Evolutionary conservation across 768 basidiomycete genomes (phyloP).

Genomic region (Naganishia antarctica): DNA sequence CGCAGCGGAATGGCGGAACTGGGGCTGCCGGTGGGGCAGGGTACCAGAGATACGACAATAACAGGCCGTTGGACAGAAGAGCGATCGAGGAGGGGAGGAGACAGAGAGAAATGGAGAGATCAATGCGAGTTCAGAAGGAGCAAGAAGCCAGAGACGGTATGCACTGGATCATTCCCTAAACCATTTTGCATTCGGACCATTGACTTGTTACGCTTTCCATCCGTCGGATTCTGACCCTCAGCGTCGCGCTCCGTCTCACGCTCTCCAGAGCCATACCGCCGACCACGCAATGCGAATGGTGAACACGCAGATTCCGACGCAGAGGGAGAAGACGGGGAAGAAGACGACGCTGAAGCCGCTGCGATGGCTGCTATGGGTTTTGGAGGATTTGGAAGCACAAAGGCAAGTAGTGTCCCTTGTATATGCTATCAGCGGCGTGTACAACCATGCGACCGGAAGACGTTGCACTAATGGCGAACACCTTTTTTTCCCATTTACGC

Average conservation of each 20-base stretch:
- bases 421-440: too few species aligned
- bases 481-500: too few species aligned
- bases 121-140: constrained; percentile 9
- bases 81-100: constrained; percentile 42
- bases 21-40: background rate
- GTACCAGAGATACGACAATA: constrained; percentile 4
- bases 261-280: constrained; percentile 17
- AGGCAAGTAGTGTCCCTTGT: constrained; percentile 54
- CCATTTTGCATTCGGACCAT: too few species aligned
- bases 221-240: too few species aligned
- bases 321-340: constrained; percentile 40
- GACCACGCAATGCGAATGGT: constrained; percentile 18
- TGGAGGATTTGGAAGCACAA: constrained; percentile 78
- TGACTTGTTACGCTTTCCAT: too few species aligned
- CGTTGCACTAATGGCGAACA: too few species aligned
- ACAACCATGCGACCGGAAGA: constrained; percentile 75
- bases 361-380: constrained; percentile 84
- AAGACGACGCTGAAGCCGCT: constrained; percentile 61
- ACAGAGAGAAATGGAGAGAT: constrained; percentile 30
- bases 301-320: constrained; percentile 11
- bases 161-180: background rate
- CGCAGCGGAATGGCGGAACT: background rate
- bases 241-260: background rate
- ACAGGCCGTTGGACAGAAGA: constrained; percentile 22
- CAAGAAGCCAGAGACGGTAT: background rate